Evolutionary conservation across 768 basidiomycete genomes (phyloP).

Genomic region (Infundibulicybe gibba): DNA sequence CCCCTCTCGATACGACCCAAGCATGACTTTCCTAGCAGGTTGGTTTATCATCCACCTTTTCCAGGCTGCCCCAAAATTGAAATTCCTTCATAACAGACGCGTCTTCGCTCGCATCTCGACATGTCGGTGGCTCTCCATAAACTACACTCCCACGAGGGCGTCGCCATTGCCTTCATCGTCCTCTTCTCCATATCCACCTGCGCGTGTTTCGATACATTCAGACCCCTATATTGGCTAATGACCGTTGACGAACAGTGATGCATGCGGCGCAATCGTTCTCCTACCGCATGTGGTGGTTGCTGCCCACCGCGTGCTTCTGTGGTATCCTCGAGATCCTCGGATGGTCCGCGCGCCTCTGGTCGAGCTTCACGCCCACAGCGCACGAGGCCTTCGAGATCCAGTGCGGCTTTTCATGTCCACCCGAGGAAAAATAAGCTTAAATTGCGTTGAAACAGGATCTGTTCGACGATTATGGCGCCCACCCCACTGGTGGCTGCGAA

Average conservation of each 20-base stretch:
- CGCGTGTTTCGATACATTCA: conserved; percentile 7
- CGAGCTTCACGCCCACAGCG: conserved; percentile 9
- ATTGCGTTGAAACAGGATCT: conserved; percentile 30
- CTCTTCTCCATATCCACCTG: conserved; percentile 37
- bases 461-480: conserved; percentile 50
- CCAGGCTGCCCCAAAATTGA: too few species aligned
- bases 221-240: background rate
- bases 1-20: too few species aligned
- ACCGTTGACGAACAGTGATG: conserved; percentile 3
- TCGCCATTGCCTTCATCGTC: conserved; percentile 22
- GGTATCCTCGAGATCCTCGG: conserved; percentile 16
- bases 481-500: conserved; percentile 56
- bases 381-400: conserved; percentile 15
- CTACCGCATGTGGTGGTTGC: conserved; percentile 17
- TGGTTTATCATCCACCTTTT: too few species aligned
- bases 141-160: conserved; percentile 18
- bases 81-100: too few species aligned
- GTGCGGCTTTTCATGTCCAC: conserved; percentile 6
- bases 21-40: too few species aligned
- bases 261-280: conserved; percentile 13
- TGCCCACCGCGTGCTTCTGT: conserved; percentile 18
- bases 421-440: background rate
- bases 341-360: conserved; percentile 17
- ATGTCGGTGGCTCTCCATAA: conserved; percentile 12
- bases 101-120: too few species aligned